phyloP scores from a whole-genome alignment of 139 green algal genomes.

The Micractinium sp. region DNA sequence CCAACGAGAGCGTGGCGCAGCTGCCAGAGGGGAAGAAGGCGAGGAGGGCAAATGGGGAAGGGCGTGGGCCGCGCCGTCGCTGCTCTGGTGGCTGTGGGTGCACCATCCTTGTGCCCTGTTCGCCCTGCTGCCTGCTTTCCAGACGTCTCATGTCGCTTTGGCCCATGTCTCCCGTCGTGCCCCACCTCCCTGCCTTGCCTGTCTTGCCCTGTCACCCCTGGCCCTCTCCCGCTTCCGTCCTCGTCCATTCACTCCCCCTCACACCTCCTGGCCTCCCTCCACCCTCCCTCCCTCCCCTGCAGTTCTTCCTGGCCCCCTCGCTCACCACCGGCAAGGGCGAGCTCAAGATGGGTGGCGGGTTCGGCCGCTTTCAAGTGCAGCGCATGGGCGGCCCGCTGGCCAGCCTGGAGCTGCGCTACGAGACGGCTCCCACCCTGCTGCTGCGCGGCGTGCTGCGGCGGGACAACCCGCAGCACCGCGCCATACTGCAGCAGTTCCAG shows the following conservation, averaged over 20 bases:
- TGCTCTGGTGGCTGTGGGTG: no score
- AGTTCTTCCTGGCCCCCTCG: constrained; percentile 17
- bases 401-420: constrained; percentile 7
- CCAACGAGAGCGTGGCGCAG: not conserved
- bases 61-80: no score
- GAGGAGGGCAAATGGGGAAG: not conserved
- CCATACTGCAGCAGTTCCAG: constrained; percentile 15
- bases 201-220: not conserved
- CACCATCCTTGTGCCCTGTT: no score
- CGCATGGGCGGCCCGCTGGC: not conserved
- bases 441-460: constrained; percentile 9
- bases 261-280: not conserved
- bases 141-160: not conserved
- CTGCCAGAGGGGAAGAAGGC: constrained; percentile 25
- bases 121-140: no score
- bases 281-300: not conserved
- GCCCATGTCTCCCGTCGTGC: no score
- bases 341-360: not conserved
- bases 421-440: constrained; percentile 8
- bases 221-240: not conserved
- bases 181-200: not conserved
- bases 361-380: not conserved
- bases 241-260: no score
- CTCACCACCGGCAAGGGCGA: not conserved
- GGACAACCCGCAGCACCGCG: not conserved